Evolutionary conservation across 2,329 filamentous ascomycete genomes (phyloP), one percentile per base, ranked within the genome.

Genomic region (Paracamarosporium sp.): DNA sequence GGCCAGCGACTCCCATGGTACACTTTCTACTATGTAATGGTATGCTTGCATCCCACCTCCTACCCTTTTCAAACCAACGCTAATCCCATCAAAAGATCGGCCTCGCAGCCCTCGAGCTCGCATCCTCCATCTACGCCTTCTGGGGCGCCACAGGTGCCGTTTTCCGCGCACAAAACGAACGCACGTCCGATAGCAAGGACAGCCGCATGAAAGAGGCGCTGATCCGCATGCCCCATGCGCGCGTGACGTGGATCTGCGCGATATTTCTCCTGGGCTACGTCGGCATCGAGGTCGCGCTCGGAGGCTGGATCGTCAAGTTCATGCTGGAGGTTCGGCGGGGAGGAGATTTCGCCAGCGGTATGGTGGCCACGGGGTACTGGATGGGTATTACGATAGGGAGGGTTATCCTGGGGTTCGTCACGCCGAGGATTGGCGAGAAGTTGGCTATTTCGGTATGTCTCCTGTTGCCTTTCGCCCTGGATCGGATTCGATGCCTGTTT

Each of bases 291-390:
- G 89, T 92, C 58, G 87, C 86, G 0, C 79, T 93, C 2, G 89
- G 89, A 20, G 91, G 91, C 15, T 95, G 91, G 91, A 89, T 96
- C 61, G 88, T 92, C 47, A 89, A 88, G 0, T 96, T 96, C 72
- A 96, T 96, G 91, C 86, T 93, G n/a, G 81, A 85, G 20, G 88
- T 93, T 24, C 85, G 93, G 13, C 75, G 88, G 35, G 91, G 88
- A 3, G 83, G 81, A 24, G 80, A 86, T 0, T 94, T 95, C 68
- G 83, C 87, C 2, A 88, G 89, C 31, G 92, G 92, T 2, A 86
- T 95, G 78, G 87, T 86, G 0, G 88, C 88, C 0, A 94, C 91
- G 0, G 88, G 91, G 0, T 96, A 94, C 78, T 96, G 92, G 92
- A 83, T 92, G 41, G 92, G 92, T 0, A 82, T 96, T 61, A 93